Evolutionary conservation across 2,329 filamentous ascomycete species (phyloP).

Genomic region (Cladophialophora carrionii): DNA sequence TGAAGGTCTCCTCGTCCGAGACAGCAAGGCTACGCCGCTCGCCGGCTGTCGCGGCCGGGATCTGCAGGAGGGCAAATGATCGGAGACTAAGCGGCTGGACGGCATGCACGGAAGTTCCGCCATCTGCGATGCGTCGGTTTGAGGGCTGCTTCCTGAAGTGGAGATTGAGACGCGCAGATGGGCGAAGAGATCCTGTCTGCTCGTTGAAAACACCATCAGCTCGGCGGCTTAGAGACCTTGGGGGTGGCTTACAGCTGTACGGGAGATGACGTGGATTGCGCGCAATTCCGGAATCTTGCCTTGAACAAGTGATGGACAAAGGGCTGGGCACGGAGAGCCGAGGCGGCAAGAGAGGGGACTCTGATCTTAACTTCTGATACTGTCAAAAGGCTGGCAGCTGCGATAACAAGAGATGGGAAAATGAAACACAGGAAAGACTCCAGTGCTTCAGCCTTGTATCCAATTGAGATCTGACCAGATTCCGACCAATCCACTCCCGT

Average conservation of each 20-base stretch:
- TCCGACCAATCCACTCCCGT: conserved; percentile 16
- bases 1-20: not conserved
- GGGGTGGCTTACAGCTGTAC: not conserved
- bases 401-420: not conserved
- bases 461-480: conserved; percentile 2
- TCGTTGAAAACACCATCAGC: not conserved
- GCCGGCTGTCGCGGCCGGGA: not conserved
- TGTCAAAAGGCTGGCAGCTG: not conserved
- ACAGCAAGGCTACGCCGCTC: not conserved
- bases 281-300: too few relatives aligned
- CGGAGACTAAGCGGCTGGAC: not conserved
- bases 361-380: not conserved
- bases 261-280: too few relatives aligned
- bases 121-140: not conserved
- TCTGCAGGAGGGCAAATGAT: not conserved
- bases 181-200: not conserved
- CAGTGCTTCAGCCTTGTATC: conserved; percentile 4
- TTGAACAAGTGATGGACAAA: too few relatives aligned
- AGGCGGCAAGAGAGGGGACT: not conserved
- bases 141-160: not conserved
- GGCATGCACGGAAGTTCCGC: not conserved
- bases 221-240: not conserved
- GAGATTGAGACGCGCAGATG: not conserved
- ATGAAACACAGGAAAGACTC: not conserved
- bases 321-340: not conserved